Base-by-base conservation (phyloP, 1,284 basidiomycete genomes). In the Ceratobasidium sp. region DNA sequence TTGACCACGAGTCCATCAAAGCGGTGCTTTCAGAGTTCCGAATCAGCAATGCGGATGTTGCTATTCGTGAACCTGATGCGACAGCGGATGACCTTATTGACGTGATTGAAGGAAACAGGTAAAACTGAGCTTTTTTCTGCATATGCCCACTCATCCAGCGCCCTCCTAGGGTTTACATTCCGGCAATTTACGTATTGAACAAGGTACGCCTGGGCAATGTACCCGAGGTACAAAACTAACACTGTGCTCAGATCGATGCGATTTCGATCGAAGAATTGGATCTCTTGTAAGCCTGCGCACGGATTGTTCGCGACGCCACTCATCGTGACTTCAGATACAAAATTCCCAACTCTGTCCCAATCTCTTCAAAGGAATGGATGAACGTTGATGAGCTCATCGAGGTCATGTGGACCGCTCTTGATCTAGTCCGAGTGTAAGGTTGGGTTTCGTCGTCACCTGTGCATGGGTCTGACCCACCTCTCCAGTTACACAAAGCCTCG, bases 241-340 rank as follows among this genome's bases (percentile, higher is more conserved):
- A 74, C 56, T 69, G 76, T 50, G 75, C 78, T 78, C 82, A 98
- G 90, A 99, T 99, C 76, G 96, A 99, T 78, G 94, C 92, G 20
- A 96, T 99, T 76, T 96, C 94, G 70, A 98, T 99, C 78, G 95
- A 99, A 80, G 97, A 99, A 80, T 87, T 99, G 45, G 96, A 99
- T 79, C 85, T 99, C 62, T 82, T 99, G 80, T 96, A 80, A 78
- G 84, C 77, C 29, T 27, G n/a, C 15, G 7, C 8, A 8, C 13
- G 45, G n/a, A 12, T 50, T 8, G 10, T 50, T n/a, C 5, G 15
- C 6, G 45, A 43, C 12, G 54, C 45, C 22, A 32, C 47, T 32
- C 7, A 27, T 13, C 20, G 31, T 45, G 45, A 54, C 54, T 70
- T n/a, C 73, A 89, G 86, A 65, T 92, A 92, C 80, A 92, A 91